phyloP scores from a whole-genome alignment of 2,329 filamentous ascomycete species.

The Hymenoscyphus repandus region DNA sequence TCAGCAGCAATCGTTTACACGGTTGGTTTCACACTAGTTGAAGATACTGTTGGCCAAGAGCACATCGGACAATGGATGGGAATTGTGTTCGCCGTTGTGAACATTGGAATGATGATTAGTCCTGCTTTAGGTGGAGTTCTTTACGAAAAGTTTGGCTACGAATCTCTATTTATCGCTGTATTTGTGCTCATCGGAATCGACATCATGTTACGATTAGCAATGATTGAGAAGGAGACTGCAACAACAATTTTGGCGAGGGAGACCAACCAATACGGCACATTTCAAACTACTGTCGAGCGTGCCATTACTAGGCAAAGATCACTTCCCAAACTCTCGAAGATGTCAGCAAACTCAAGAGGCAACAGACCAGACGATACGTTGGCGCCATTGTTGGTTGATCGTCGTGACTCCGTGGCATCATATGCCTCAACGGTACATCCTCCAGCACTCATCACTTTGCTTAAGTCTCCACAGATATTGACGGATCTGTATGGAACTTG shows the following conservation, averaged over 20 bases:
- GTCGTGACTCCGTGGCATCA: too few relatives aligned
- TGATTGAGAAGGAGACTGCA: conserved; percentile 52
- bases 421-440: background rate
- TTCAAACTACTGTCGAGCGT: background rate
- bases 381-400: too few relatives aligned
- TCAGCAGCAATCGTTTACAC: conserved; percentile 69
- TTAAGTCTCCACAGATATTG: conserved; percentile 28
- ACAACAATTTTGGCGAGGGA: conserved; percentile 37
- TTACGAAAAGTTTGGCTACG: conserved; percentile 53
- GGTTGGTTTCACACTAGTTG: conserved; percentile 62
- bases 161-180: conserved; percentile 50
- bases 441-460: conserved; percentile 16
- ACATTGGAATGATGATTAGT: conserved; percentile 48
- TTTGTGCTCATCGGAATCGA: conserved; percentile 50
- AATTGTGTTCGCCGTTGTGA: conserved; percentile 52
- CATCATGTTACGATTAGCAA: conserved; percentile 44
- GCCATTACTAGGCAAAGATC: background rate
- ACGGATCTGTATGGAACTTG: conserved; percentile 36
- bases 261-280: too few relatives aligned
- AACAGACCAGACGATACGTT: background rate
- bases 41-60: conserved; percentile 59
- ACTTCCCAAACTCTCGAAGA: background rate
- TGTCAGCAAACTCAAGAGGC: background rate
- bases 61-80: conserved; percentile 57
- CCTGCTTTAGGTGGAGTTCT: conserved; percentile 53